A percentile compares a stretch with the other conserved stretches of the same genome.
Evolutionary conservation across 805 yeast genomes (phyloP).

Genomic region (Candida stauntonica): DNA sequence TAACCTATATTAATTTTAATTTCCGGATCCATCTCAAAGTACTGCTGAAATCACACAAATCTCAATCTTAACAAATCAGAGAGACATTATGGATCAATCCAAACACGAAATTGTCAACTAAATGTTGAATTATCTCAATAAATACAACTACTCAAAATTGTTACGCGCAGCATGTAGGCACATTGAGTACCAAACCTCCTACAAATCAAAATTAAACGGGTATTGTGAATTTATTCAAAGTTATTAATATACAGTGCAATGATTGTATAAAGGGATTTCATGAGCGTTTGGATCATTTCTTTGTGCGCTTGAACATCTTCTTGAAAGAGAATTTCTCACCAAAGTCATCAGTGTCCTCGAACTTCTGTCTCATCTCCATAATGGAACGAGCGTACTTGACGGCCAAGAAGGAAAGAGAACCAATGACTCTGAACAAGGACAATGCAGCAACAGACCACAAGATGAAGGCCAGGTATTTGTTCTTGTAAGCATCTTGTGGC

Average conservation of each 20-base stretch:
- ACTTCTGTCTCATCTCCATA: conserved; percentile 36
- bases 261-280: neutral
- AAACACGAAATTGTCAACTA: too few species aligned
- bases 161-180: too few species aligned
- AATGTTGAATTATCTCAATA: too few species aligned
- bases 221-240: neutral
- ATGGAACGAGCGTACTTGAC: conserved; percentile 35
- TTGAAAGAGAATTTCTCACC: conserved; percentile 17
- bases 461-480: conserved; percentile 77
- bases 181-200: too few species aligned
- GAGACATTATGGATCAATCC: too few species aligned
- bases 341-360: conserved; percentile 29
- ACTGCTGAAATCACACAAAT: too few species aligned
- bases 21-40: too few species aligned
- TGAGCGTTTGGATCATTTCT: too few species aligned
- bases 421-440: conserved; percentile 76
- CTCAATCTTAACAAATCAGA: too few species aligned
- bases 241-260: neutral
- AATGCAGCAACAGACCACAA: conserved; percentile 90
- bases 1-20: too few species aligned
- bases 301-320: conserved; percentile 13
- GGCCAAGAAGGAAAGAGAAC: conserved; percentile 67
- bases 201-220: neutral
- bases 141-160: too few species aligned
- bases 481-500: conserved; percentile 59